Evolutionary conservation across 176 grass and related monocot genomes (phyloP).

Genomic region (Ananas comosus): DNA sequence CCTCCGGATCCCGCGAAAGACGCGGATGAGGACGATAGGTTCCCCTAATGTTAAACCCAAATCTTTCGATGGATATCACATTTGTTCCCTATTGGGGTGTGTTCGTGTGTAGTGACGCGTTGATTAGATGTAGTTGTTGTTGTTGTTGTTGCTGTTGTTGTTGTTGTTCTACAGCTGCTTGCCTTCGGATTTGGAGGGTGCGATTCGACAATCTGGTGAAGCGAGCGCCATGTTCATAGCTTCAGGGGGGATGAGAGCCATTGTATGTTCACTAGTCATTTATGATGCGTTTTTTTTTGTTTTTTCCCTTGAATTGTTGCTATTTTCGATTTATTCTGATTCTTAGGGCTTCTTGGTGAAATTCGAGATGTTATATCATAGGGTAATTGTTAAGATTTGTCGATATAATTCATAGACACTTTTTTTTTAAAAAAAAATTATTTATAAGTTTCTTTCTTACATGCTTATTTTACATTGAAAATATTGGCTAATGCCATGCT

Average conservation of each 20-base stretch:
- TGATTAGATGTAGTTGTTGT: neutral
- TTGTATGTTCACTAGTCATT: slow-evolving; percentile 28
- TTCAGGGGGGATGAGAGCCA: slow-evolving; percentile 59
- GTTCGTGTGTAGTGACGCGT: neutral
- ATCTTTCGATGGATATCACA: neutral
- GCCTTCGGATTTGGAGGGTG: slow-evolving; percentile 58
- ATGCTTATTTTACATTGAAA: too few relatives aligned
- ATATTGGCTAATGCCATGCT: neutral
- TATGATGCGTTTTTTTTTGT: neutral
- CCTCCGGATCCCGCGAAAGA: neutral
- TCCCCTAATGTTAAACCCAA: neutral
- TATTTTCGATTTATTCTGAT: neutral
- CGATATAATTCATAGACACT: too few relatives aligned
- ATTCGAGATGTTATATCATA: too few relatives aligned
- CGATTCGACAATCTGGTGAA: slow-evolving; percentile 65
- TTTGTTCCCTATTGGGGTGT: neutral
- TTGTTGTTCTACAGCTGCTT: slow-evolving; percentile 39
- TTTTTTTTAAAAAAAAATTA: too few relatives aligned
- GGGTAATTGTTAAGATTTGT: too few relatives aligned
- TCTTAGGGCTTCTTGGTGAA: neutral
- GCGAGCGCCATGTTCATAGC: slow-evolving; percentile 59
- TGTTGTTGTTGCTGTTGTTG: neutral
- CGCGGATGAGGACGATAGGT: slow-evolving; percentile 56
- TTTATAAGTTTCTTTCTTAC: too few relatives aligned
- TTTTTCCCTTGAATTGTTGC: neutral